Conservation (phyloP, 306 rosid species). For the Corylus americana region DNA sequence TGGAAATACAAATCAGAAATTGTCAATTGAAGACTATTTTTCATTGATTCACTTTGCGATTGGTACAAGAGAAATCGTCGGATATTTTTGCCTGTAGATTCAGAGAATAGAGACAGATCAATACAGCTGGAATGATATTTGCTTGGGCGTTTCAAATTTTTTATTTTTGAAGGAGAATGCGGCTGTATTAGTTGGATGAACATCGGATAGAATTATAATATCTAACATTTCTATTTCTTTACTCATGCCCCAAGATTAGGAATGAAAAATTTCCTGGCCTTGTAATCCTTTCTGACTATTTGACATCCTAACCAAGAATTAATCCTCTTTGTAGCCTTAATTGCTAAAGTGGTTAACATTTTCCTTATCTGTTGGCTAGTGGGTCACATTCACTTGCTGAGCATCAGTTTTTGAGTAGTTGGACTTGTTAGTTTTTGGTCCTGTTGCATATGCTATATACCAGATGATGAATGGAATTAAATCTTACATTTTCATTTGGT, state of each 20-base stretch:
- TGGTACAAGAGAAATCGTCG: neutral
- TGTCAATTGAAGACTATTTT: neutral
- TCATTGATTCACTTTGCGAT: neutral
- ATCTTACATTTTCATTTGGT: neutral
- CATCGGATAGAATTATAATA: no score
- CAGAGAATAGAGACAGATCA: neutral
- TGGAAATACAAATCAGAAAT: neutral
- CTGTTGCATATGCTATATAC: neutral
- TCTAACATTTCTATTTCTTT: neutral
- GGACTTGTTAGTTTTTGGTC: neutral
- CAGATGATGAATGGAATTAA: neutral
- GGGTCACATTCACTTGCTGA: slow-evolving; percentile 8
- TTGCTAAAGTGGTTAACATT: neutral
- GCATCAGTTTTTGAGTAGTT: slow-evolving; percentile 4
- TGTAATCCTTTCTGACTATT: neutral
- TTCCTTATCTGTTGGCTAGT: slow-evolving; percentile 2
- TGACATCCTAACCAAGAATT: neutral
- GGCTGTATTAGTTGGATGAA: neutral
- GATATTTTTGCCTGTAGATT: neutral
- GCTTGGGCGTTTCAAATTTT: neutral
- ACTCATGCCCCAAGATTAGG: neutral
- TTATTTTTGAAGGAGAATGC: neutral
- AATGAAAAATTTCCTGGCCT: neutral
- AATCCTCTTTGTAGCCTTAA: neutral
- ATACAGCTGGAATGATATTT: neutral